Conservation (phyloP, 768 basidiomycete species). For the Boletus sensibilis region DNA sequence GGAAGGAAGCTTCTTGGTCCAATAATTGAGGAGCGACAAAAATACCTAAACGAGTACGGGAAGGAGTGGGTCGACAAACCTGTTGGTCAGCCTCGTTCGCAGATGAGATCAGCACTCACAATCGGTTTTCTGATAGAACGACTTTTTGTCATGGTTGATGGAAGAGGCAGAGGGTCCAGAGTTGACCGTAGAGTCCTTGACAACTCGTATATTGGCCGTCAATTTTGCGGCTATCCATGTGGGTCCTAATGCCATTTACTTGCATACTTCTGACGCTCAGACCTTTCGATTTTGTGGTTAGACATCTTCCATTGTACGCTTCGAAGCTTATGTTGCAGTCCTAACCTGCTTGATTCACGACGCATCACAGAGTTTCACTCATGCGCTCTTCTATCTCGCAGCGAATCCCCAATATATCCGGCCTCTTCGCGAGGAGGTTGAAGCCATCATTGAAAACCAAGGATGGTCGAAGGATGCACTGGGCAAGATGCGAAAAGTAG, state of each 20-base stretch:
- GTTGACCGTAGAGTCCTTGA: conserved; percentile 21
- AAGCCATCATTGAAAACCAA: conserved; percentile 24
- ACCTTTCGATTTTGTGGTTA: neutral
- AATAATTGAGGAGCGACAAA: conserved; percentile 30
- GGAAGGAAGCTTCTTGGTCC: no score
- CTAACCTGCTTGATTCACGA: no score
- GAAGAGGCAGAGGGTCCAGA: conserved; percentile 23
- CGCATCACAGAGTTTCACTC: no score
- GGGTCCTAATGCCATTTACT: neutral
- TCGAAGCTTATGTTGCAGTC: no score
- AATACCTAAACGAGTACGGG: conserved; percentile 22
- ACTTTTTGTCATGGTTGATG: conserved; percentile 35
- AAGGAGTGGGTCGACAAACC: conserved; percentile 31
- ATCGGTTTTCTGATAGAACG: conserved; percentile 22
- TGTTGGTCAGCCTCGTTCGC: conserved; percentile 18
- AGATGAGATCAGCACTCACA: neutral
- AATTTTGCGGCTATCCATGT: conserved; percentile 27
- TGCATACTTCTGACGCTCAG: no score
- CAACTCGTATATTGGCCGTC: conserved; percentile 9
- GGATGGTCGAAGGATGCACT: conserved; percentile 30
- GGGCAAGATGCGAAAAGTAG: conserved; percentile 34
- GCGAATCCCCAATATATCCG: conserved; percentile 33
- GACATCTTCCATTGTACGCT: neutral
- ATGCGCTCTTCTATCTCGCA: conserved; percentile 37
- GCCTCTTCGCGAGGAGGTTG: conserved; percentile 40